Conservation (phyloP, 495 filamentous ascomycete species). For the Choiromyces venosus region DNA sequence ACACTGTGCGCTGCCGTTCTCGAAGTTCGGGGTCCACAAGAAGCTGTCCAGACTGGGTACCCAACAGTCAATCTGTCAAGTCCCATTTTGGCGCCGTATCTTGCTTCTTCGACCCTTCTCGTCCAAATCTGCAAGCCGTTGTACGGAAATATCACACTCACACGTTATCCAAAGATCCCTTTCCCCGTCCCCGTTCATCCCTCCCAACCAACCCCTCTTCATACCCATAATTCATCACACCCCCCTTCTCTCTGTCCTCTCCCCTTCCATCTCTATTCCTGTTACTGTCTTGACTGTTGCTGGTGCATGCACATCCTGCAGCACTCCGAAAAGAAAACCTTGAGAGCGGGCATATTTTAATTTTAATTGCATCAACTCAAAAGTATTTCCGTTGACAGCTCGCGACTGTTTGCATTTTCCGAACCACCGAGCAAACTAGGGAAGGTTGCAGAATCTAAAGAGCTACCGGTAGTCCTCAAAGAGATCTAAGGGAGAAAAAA, state of each 20-base stretch:
- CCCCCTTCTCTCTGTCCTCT: slow-evolving; percentile 33
- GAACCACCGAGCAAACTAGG: slow-evolving; percentile 36
- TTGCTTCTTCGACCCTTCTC: slow-evolving; percentile 38
- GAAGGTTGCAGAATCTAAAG: slow-evolving; percentile 35
- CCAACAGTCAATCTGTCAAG: slow-evolving; percentile 39
- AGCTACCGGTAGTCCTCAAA: slow-evolving; percentile 7
- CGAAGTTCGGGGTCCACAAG: slow-evolving; percentile 39
- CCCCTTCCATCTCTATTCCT: slow-evolving; percentile 36
- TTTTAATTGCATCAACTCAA: slow-evolving; percentile 38
- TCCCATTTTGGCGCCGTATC: slow-evolving; percentile 38
- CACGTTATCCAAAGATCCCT: slow-evolving; percentile 37
- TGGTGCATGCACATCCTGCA: slow-evolving; percentile 42
- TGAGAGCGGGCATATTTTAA: slow-evolving; percentile 34
- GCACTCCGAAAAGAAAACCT: slow-evolving; percentile 40
- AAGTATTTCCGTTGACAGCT: slow-evolving; percentile 36
- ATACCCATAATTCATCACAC: slow-evolving; percentile 7
- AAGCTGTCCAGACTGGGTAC: slow-evolving; percentile 34
- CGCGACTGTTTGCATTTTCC: slow-evolving; percentile 35
- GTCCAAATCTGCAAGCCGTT: slow-evolving; percentile 40
- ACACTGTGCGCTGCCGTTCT: slow-evolving; percentile 39
- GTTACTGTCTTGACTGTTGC: slow-evolving; percentile 35
- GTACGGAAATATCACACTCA: slow-evolving; percentile 39
- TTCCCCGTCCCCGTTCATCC: slow-evolving; percentile 39
- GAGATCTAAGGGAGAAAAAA: neutral
- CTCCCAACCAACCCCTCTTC: slow-evolving; percentile 36